phyloP scores from a whole-genome alignment of 140 eudicot genomes.

The Bidens hawaiensis region DNA sequence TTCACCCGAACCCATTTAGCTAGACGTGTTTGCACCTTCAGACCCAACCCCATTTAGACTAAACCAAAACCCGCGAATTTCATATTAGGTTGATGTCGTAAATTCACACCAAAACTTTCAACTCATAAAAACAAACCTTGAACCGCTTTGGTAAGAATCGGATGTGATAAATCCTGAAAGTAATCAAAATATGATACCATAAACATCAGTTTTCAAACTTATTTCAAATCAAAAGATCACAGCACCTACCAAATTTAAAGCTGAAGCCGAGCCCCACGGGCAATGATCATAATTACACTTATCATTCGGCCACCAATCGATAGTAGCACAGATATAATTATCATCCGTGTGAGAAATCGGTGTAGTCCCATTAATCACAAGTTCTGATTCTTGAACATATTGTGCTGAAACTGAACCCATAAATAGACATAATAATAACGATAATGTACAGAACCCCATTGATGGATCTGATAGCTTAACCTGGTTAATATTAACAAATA shows the following conservation, averaged over 20 bases:
- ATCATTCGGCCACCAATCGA: conserved; percentile 96
- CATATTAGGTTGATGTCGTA: too few species aligned
- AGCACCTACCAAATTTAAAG: conserved; percentile 70
- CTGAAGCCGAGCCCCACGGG: conserved; percentile 92
- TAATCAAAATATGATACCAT: not conserved
- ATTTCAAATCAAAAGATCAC: not conserved
- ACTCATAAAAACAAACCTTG: conserved; percentile 64
- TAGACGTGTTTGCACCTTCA: too few species aligned
- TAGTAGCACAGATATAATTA: conserved; percentile 86
- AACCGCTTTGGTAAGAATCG: conserved; percentile 63
- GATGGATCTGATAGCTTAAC: too few species aligned
- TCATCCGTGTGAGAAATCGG: conserved; percentile 64
- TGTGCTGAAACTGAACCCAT: conserved; percentile 58
- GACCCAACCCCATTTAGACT: too few species aligned
- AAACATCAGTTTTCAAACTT: not conserved
- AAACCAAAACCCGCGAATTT: too few species aligned
- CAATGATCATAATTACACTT: conserved; percentile 79
- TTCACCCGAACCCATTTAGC: too few species aligned
- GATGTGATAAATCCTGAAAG: conserved; percentile 80
- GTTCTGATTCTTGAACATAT: conserved; percentile 36
- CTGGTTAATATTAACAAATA: too few species aligned
- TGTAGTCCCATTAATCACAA: conserved; percentile 50
- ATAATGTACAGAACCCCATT: conserved; percentile 43
- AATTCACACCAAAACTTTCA: too few species aligned
- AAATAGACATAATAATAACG: conserved; percentile 44